Conservation (phyloP, 768 basidiomycete species). For the Pulveroboletus sp. region DNA sequence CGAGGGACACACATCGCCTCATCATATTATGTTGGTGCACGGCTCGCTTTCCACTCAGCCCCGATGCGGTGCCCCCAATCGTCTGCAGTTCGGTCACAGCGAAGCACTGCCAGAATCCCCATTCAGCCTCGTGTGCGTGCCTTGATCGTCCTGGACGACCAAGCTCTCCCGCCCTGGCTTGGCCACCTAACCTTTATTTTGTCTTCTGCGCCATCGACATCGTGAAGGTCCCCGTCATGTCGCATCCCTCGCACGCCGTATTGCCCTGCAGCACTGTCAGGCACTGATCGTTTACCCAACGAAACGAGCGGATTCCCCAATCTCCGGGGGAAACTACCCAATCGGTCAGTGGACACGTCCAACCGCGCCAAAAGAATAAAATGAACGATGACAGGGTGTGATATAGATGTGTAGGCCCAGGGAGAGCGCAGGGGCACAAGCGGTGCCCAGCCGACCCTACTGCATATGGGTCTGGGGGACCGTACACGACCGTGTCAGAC, state of each 20-base stretch:
- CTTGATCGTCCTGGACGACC: no score
- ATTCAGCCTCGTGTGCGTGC: no score
- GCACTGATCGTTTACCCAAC: conserved; percentile 3
- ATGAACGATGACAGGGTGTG: no score
- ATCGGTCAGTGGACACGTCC: no score
- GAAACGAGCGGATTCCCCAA: no score
- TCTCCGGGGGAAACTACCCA: background rate
- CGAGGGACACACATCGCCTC: background rate
- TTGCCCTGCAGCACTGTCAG: background rate
- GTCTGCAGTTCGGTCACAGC: background rate
- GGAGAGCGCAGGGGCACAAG: no score
- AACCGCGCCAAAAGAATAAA: no score
- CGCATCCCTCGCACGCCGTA: background rate
- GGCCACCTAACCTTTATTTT: background rate
- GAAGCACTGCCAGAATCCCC: background rate
- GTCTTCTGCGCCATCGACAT: background rate
- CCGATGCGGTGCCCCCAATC: background rate
- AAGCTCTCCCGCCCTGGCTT: background rate
- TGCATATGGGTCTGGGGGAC: no score
- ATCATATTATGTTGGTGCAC: background rate
- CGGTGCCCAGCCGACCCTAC: no score
- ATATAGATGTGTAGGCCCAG: no score
- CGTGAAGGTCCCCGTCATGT: background rate
- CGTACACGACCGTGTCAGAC: no score
- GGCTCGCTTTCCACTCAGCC: background rate